Base-by-base conservation (phyloP, 345 rosid species). In the Pistacia atlantica region DNA sequence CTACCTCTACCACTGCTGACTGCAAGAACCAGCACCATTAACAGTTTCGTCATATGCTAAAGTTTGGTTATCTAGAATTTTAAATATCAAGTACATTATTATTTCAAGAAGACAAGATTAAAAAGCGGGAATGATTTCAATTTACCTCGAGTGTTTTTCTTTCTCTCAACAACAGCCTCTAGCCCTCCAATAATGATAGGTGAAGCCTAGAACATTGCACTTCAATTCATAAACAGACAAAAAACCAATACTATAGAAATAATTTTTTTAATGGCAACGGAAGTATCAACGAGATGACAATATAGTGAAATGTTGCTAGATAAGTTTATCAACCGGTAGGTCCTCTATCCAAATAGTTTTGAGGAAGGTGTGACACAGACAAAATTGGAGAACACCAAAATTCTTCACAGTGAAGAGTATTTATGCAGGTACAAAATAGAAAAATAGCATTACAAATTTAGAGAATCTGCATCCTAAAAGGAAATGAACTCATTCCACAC, bases 71-170 rank as follows among this genome's bases (percentile, higher is more conserved):
- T 58, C 42, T 45, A 63, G 60, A 37, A 72, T 20, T 83, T 75
- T 80, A 83, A 65, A 8, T 77, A 83, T 42, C 1, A 4, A 75
- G 64, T 69, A 66, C 72, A 79, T 13, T 35, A 33, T 80, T 62
- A 66, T 83, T 82, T 71, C 11, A 83, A 22, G 4, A 12, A 37
- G 42, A 61, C 28, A 54, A 11, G 52, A 74, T 60, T 4, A 13
- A 56, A 55, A 49, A 65, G 74, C 12, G 42, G 8, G 49, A 20
- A 61, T 4, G 64, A 60, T 63, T 74, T 84, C 65, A 65, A 69
- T 65, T 84, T 79, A 86, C 98, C 97, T 85, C 90, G 89, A 74
- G 82, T 79, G 49, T 90, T 82, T 86, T 89, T 89, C 88, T 94
- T 94, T 87, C 84, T 86, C 82, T 94, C 95, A 6, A 94, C 74